Evolutionary conservation across 305 asterid species (phyloP), one percentile per base, ranked within the genome.

Genomic region (Solanum hybrid): DNA sequence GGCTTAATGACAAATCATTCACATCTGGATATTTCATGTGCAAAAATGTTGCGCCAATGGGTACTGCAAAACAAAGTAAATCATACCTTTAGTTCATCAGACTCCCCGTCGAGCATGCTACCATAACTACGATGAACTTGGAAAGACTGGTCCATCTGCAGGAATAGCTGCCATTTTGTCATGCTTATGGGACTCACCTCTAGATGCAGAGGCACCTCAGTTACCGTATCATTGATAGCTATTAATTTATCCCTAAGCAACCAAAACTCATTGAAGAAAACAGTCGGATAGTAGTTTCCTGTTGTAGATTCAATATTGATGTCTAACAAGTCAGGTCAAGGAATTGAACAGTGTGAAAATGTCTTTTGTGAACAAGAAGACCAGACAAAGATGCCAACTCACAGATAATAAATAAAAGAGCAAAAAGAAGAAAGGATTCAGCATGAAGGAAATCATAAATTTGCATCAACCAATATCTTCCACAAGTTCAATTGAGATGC

Each of bases 71-170:
- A 56, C 78, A 72, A 56, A 88, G 37, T 75, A 86, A 91, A 64
- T 22, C 82, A 36, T 93, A 96, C 99, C 99, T 97, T 97, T 71
- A 97, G 98, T 94, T 96, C 97, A 94, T 97, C 99, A 91, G 98
- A 98, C 92, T 96, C 99, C 35, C 99, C 99, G 88, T 97, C 99
- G 24, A 96, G 94, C 99, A 97, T 97, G 95, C 99, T 97, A 81
- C 99, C 99, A 88, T 97, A 97, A 92, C 79, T 96, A 91, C 96
- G 94, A 90, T 97, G 99, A 92, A 97, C 90, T 92, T 97, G 99
- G 93, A 97, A 97, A n/a, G 99, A 97, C 90, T 97, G 99, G 91
- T 97, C 99, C 89, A 97, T 96, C 96, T 97, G 99, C 86, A 95
- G 94, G 93, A 94, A 97, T 73, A 97, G 92, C 89, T 97, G 99